These are phyloP conservation scores for Eucalyptus coolabah DNA, from an alignment of 345 rosid species.

Conservation along the genomic window DNA sequence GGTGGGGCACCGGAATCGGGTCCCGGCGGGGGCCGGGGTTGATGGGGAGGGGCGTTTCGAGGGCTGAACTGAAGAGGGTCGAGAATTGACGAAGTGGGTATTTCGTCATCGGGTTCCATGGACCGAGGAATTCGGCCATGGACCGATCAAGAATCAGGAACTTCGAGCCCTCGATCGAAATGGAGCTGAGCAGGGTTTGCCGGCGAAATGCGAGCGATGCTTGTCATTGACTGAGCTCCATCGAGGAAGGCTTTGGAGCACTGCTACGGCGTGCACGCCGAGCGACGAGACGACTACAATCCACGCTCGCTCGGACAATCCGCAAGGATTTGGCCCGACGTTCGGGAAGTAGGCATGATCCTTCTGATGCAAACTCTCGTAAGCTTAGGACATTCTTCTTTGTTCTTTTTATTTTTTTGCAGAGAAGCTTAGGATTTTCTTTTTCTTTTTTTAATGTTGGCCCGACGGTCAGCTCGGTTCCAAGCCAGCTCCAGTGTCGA, in stretches of 20 bases:
- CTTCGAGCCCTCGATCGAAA: neutral
- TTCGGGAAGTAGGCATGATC: neutral
- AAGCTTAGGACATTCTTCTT: too few species aligned
- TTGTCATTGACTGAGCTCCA: neutral
- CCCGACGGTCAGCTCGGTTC: too few species aligned
- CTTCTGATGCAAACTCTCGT: neutral
- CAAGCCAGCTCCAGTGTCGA: rapidly evolving
- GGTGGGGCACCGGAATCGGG: conserved; percentile 57
- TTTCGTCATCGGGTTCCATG: neutral
- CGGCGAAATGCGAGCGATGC: neutral
- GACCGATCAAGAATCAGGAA: neutral
- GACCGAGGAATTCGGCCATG: neutral
- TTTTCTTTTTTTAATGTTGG: too few species aligned
- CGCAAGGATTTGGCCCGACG: neutral
- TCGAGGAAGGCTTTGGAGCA: rapidly evolving
- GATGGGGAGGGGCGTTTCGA: neutral
- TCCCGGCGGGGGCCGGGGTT: neutral
- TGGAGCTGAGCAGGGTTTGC: neutral
- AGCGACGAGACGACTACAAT: rapidly evolving
- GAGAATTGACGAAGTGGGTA: neutral
- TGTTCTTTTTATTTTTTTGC: too few species aligned
- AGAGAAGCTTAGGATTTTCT: neutral
- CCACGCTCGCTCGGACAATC: neutral
- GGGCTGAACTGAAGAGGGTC: neutral
- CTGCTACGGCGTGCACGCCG: rapidly evolving